Evolutionary conservation across 345 rosid species (phyloP), one percentile per base, ranked within the genome.

Genomic region (Ceriops tagal): DNA sequence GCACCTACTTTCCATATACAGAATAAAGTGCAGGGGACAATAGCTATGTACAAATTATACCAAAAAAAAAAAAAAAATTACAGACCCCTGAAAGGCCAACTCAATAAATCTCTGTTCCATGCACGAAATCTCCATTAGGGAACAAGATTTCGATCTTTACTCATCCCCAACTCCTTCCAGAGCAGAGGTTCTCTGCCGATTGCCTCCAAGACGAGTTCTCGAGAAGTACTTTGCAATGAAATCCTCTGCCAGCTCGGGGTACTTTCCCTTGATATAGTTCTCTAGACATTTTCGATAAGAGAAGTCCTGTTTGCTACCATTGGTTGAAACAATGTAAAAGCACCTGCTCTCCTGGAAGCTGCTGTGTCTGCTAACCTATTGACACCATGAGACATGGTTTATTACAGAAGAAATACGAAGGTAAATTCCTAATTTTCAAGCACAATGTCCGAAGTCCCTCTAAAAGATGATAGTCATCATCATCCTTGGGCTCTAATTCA

Each of bases 211-310:
- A 27, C 82, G 78, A 58, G 73, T 76, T 69, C 65, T 89, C 7
- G 15, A 49, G 47, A 90, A 95, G 75, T 95, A 95, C 61, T 95
- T 95, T 0, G 30, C 72, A 3, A 67, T 55, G 77, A 95, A 95
- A 16, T 76, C 85, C 26, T 85, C 96, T 1, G 88, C 98, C 32
- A 80, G 60, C 35, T 75, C 72, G 1, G 97, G 92, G 66, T 82
- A 87, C 62, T 90, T 95, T 39, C 61, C 86, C 78, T 69, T 84
- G 61, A 95, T 26, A 39, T 76, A 84, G 67, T 78, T 84, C 58
- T 86, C 88, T 19, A 95, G 68, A 58, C 90, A 92, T 57, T 95
- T 95, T 7, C 78, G 82, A 79, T 88, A 95, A 0, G 98, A 95
- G 70, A 95, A 92, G 69, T 95, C 99, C 39, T 83, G 85, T 69